phyloP scores from a whole-genome alignment of 257 asterid genomes.

The Sherardia arvensis region DNA sequence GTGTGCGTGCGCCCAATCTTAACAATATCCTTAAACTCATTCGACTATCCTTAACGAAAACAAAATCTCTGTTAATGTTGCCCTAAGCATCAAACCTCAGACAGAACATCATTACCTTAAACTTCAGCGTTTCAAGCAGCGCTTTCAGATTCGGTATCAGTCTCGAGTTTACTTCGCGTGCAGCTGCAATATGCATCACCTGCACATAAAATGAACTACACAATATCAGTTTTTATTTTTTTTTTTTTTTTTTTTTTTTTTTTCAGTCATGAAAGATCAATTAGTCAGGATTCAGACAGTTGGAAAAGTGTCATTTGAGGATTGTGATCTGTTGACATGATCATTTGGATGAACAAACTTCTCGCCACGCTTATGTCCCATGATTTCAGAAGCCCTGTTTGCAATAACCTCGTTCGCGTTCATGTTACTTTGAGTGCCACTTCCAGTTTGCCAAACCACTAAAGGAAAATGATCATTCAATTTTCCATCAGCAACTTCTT shows the following conservation, averaged over 20 bases:
- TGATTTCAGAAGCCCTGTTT: slow-evolving; percentile 94
- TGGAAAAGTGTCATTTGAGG: slow-evolving; percentile 98
- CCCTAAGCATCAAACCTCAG: not conserved
- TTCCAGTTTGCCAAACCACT: slow-evolving; percentile 99
- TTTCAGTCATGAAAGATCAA: not conserved
- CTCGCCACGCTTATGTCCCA: slow-evolving; percentile 86
- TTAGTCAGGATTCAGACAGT: slow-evolving; percentile 48
- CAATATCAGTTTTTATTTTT: not conserved
- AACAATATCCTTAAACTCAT: slow-evolving; percentile 76
- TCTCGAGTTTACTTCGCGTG: slow-evolving; percentile 67
- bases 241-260: no score
- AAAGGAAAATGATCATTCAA: slow-evolving; percentile 84
- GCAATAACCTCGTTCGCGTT: slow-evolving; percentile 99
- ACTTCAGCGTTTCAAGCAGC: slow-evolving; percentile 61
- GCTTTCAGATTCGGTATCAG: slow-evolving; percentile 80
- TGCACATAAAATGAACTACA: slow-evolving; percentile 20
- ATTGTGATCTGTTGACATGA: slow-evolving; percentile 94
- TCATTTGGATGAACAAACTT: slow-evolving; percentile 94
- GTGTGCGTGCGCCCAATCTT: slow-evolving; percentile 99
- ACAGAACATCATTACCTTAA: slow-evolving; percentile 49
- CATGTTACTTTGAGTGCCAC: slow-evolving; percentile 99
- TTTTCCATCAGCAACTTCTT: slow-evolving; percentile 96
- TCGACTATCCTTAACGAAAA: slow-evolving; percentile 35
- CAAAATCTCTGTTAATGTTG: not conserved
- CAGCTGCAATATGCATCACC: slow-evolving; percentile 99